These are phyloP conservation scores for Cladophialophora exuberans DNA, from an alignment of 2,329 filamentous ascomycete genomes.

Conservation along the genomic window DNA sequence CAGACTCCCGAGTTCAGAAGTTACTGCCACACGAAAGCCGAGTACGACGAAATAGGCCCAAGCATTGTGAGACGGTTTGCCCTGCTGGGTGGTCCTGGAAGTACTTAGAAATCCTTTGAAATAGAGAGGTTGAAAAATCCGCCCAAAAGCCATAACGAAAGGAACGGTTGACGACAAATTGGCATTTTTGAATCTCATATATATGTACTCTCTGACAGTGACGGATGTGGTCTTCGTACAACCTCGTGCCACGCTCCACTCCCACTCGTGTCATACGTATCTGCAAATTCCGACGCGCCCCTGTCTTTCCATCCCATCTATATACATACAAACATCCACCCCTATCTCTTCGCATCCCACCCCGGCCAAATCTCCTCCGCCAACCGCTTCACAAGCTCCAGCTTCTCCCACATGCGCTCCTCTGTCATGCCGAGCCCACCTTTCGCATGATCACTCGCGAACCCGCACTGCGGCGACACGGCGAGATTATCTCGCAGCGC, in stretches of 20 bases:
- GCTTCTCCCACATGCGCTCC: slow-evolving; percentile 74
- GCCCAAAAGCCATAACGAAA: background rate
- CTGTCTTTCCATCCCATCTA: no score
- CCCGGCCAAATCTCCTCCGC: slow-evolving; percentile 70
- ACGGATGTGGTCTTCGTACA: background rate
- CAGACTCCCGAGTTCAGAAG: slow-evolving; percentile 98
- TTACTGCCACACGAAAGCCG: slow-evolving; percentile 90
- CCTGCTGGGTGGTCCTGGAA: slow-evolving; percentile 84
- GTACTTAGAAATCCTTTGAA: slow-evolving; percentile 40
- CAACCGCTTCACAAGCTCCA: slow-evolving; percentile 70
- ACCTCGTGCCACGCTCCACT: background rate
- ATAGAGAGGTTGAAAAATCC: background rate
- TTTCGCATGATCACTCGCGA: slow-evolving; percentile 67
- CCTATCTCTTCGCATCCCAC: slow-evolving; percentile 27
- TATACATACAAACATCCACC: background rate
- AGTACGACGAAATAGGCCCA: slow-evolving; percentile 95
- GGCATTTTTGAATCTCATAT: background rate
- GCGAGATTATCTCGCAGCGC: slow-evolving; percentile 56
- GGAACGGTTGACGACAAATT: background rate
- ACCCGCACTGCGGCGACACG: slow-evolving; percentile 73
- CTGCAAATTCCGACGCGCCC: no score
- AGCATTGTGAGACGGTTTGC: slow-evolving; percentile 95
- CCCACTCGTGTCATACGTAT: background rate
- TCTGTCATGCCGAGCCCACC: slow-evolving; percentile 70
- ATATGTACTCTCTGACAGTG: background rate